Evolutionary conservation across 140 eudicot species (phyloP).

Genomic region (Anethum foeniculum): DNA sequence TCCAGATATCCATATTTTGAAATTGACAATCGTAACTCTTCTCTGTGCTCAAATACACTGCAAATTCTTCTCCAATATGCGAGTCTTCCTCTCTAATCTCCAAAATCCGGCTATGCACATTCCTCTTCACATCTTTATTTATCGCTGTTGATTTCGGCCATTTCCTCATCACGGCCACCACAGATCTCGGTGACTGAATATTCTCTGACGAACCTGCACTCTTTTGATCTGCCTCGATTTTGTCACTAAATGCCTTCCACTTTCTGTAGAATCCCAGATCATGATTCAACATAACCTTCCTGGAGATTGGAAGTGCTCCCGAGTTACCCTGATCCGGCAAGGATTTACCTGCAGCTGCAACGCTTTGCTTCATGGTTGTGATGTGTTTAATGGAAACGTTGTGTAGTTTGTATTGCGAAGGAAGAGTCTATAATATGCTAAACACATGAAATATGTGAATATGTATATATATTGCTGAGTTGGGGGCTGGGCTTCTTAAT

Average conservation of each 20-base stretch:
- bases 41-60: background rate
- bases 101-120: conserved; percentile 39
- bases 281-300: conserved; percentile 7
- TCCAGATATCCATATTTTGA: conserved; percentile 14
- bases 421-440: background rate
- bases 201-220: conserved; percentile 42
- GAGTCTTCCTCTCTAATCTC: conserved; percentile 55
- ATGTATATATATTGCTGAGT: background rate
- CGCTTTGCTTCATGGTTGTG: background rate
- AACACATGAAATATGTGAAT: background rate
- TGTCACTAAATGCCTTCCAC: conserved; percentile 12
- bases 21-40: conserved; percentile 4
- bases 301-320: background rate
- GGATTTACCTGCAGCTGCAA: background rate
- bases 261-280: background rate
- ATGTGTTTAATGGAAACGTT: background rate
- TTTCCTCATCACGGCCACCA: conserved; percentile 24
- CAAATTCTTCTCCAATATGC: conserved; percentile 40
- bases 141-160: conserved; percentile 13
- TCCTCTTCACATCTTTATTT: conserved; percentile 12
- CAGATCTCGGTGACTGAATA: conserved; percentile 46
- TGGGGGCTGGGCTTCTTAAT: background rate
- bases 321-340: background rate
- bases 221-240: conserved; percentile 41
- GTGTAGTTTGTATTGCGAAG: background rate